These are phyloP conservation scores for Neofusicoccum ribis DNA, from an alignment of 2,329 filamentous ascomycete genomes.

Conservation along the genomic window DNA sequence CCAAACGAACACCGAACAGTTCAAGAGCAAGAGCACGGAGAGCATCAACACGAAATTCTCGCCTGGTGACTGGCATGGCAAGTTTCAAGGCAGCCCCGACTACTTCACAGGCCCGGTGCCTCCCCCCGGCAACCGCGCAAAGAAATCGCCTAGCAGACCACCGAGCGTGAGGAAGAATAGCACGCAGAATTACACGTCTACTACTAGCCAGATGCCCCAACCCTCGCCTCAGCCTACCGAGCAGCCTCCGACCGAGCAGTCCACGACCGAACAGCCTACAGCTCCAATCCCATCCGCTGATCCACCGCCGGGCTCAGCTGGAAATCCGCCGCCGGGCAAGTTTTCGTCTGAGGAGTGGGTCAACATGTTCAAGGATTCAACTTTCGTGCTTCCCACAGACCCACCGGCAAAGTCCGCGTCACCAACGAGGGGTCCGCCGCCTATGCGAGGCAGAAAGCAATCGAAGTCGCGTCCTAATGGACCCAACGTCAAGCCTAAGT, in stretches of 20 bases:
- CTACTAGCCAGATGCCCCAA: conserved; percentile 27
- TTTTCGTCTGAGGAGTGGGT: conserved; percentile 47
- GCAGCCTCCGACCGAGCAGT: no score
- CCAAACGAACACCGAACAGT: conserved; percentile 24
- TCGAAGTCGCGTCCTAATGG: background rate
- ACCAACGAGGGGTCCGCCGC: conserved; percentile 19
- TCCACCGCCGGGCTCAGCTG: background rate
- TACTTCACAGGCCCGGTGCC: conserved; percentile 39
- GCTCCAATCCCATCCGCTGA: background rate
- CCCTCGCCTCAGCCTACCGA: conserved; percentile 17
- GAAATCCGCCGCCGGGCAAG: conserved; percentile 28
- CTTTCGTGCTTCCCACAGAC: conserved; percentile 33
- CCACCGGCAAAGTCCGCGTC: conserved; percentile 25
- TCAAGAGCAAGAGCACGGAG: conserved; percentile 50
- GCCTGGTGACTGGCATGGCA: conserved; percentile 47
- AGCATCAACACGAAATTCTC: conserved; percentile 53
- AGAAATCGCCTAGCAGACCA: background rate
- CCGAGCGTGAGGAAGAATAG: conserved; percentile 27
- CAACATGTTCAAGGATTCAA: conserved; percentile 45
- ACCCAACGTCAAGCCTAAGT: conserved; percentile 6
- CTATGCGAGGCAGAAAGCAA: conserved; percentile 8
- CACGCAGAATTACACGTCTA: conserved; percentile 34
- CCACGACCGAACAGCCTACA: background rate
- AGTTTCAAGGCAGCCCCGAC: conserved; percentile 44
- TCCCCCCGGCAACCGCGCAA: conserved; percentile 29